These are phyloP conservation scores for Chenopodium album DNA, from an alignment of 148 eudicot species.

Conservation along the genomic window DNA sequence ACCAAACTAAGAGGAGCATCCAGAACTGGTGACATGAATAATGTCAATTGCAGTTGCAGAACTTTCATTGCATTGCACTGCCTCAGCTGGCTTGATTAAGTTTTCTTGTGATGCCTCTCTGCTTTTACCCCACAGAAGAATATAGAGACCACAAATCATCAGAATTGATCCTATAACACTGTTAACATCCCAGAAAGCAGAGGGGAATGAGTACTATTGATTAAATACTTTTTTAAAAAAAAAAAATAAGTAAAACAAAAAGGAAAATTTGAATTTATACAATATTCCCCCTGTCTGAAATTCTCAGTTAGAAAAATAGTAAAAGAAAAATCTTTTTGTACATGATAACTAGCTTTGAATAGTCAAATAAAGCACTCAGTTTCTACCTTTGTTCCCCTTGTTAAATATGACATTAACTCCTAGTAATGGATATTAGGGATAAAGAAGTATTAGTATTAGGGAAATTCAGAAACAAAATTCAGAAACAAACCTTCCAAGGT, in stretches of 20 bases:
- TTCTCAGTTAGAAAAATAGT: background rate
- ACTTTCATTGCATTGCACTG: conserved; percentile 17
- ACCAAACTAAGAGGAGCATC: background rate
- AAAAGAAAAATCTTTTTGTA: background rate
- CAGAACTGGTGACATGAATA: conserved; percentile 7
- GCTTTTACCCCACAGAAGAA: conserved; percentile 66
- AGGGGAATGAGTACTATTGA: background rate
- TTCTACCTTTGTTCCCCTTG: background rate
- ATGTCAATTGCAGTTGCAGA: conserved; percentile 10
- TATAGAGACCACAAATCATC: conserved; percentile 50
- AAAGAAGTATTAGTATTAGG: background rate
- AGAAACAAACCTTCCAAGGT: conserved; percentile 53
- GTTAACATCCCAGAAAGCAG: conserved; percentile 6
- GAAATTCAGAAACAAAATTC: background rate
- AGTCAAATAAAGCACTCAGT: background rate
- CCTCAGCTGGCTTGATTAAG: conserved; percentile 26
- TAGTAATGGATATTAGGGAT: background rate
- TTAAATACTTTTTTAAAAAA: background rate
- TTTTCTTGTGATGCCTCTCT: background rate
- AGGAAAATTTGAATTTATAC: background rate
- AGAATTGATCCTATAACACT: conserved; percentile 51
- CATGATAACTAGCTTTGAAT: background rate
- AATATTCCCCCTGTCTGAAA: background rate
- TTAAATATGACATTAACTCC: background rate
- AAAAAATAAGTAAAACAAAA: background rate